phyloP scores from a whole-genome alignment of 2,329 filamentous ascomycete genomes.

The Clarireedia sp. region DNA sequence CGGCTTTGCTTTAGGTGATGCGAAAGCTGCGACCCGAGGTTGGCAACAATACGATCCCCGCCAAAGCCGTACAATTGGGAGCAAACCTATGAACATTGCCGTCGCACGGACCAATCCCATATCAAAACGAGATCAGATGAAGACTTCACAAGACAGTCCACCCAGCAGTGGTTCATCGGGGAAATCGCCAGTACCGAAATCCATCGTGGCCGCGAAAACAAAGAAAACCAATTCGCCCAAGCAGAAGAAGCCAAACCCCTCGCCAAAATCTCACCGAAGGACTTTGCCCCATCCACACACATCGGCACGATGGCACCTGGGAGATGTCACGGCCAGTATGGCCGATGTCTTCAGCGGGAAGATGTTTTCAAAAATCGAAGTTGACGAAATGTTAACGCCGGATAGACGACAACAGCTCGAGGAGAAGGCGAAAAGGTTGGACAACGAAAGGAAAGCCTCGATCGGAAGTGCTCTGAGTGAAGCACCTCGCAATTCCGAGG shows the following conservation, averaged over 20 bases:
- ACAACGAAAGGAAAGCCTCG: constrained; percentile 16
- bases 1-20: constrained; percentile 35
- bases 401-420: constrained; percentile 38
- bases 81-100: neutral
- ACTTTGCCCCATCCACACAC: constrained; percentile 14
- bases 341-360: constrained; percentile 48
- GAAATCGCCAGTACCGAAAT: constrained; percentile 22
- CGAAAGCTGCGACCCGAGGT: constrained; percentile 26
- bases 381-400: constrained; percentile 51
- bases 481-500: neutral
- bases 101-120: constrained; percentile 10
- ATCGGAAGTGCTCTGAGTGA: constrained; percentile 14
- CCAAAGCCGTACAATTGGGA: neutral
- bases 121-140: constrained; percentile 14
- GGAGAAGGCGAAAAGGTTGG: constrained; percentile 15
- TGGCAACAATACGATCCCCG: constrained; percentile 17
- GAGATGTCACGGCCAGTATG: constrained; percentile 48
- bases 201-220: constrained; percentile 33
- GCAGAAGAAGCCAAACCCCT: constrained; percentile 29
- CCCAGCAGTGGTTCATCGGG: constrained; percentile 13
- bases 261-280: neutral
- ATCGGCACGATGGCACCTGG: constrained; percentile 43
- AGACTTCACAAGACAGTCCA: constrained; percentile 11
- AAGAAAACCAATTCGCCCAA: constrained; percentile 28
- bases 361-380: constrained; percentile 45